Base-by-base conservation (phyloP, 441 rosid species). In the Capsella rubella region DNA sequence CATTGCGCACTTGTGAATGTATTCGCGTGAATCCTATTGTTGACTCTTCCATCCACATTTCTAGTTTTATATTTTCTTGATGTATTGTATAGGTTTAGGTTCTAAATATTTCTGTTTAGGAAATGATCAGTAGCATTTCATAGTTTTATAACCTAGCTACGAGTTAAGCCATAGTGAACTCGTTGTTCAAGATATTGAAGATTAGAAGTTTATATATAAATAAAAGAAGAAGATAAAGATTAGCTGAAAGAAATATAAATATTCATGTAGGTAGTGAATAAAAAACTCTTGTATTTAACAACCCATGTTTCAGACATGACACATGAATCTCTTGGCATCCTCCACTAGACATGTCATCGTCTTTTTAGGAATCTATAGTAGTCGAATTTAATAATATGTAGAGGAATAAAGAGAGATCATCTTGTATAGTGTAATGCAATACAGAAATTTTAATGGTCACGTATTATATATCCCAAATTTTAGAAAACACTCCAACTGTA, bases 321-420 rank as follows among this genome's bases (percentile, higher is more conserved):
- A 51, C 73, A 67, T 74, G 78, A 59, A 74, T 52, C 54, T 67
- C 62, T 67, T 74, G 14, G 68, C 29, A 67, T 67, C 67, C 62
- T 67, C 78, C 72, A 67, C 72, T 58, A 11, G n/a, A 65, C 25
- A 42, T 40, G 51, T 67, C 18, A 40, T 73, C 45, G 16, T 67
- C 62, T 40, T 49, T 40, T 49, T 49, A 32, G 63, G 68, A 59
- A 59, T 67, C 61, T 50, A 14, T 74, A 14, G 49, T 15, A 27
- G 42, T 59, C 40, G 3, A 29, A 52, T 39, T 57, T 64, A 35
- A 1, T 45, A n/a, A 51, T 32, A 18, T 8, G 4, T 60, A 50
- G 31, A 18, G 29, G 34, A 12, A 18, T 11, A 11, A 47, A 10
- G 40, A 31, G 40, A 31, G 43, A 46, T 31, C 43, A 47, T 31